Conservation (phyloP, 345 rosid species). For the Ceriops zippeliana region DNA sequence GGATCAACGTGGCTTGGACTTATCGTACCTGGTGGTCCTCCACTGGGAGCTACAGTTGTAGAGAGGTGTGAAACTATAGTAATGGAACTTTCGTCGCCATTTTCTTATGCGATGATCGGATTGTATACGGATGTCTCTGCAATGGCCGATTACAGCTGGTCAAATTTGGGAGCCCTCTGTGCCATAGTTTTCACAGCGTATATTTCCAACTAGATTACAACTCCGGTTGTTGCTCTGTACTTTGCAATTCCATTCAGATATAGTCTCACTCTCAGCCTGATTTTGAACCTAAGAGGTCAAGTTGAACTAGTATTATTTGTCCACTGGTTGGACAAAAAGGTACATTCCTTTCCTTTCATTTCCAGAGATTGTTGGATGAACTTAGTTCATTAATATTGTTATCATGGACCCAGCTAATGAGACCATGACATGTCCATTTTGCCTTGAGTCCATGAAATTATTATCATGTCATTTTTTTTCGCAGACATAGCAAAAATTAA, state of each 20-base stretch:
- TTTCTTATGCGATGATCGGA: conserved; percentile 51
- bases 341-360: background rate
- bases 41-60: conserved; percentile 48
- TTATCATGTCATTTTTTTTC: background rate
- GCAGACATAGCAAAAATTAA: background rate
- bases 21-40: conserved; percentile 64
- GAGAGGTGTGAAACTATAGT: conserved; percentile 53
- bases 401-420: no score
- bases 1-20: conserved; percentile 67
- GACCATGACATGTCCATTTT: background rate
- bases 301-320: conserved; percentile 45
- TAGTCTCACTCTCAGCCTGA: conserved; percentile 50
- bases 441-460: background rate
- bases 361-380: background rate
- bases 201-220: conserved; percentile 36
- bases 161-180: conserved; percentile 39
- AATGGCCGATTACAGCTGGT: conserved; percentile 39
- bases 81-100: conserved; percentile 57
- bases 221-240: conserved; percentile 24
- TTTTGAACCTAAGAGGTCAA: conserved; percentile 67
- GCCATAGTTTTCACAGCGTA: conserved; percentile 35
- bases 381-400: background rate
- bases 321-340: conserved; percentile 67
- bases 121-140: conserved; percentile 40
- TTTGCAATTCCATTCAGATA: conserved; percentile 46